Evolutionary conservation across 495 filamentous ascomycete genomes (phyloP).

Genomic region (Rusavskia elegans): DNA sequence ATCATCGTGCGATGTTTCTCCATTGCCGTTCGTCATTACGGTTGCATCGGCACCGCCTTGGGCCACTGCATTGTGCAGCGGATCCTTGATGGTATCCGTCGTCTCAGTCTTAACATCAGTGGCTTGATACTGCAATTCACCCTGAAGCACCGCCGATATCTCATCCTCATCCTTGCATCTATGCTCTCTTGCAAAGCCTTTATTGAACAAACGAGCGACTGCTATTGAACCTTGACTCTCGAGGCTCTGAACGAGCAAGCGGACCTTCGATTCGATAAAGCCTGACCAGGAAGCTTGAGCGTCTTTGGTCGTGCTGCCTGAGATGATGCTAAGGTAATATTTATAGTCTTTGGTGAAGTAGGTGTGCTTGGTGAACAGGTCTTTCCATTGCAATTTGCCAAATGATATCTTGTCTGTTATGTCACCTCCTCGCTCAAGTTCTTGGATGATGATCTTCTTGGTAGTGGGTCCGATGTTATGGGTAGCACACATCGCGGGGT

Average conservation of each 20-base stretch:
- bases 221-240: constrained; percentile 60
- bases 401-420: constrained; percentile 69
- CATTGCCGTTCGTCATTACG: constrained; percentile 22
- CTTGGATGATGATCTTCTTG: constrained; percentile 63
- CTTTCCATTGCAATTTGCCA: constrained; percentile 65
- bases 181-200: constrained; percentile 74
- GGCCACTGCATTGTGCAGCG: constrained; percentile 33
- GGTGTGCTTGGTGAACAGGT: constrained; percentile 69
- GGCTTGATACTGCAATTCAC: constrained; percentile 52
- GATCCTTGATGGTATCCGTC: constrained; percentile 39
- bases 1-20: constrained; percentile 19
- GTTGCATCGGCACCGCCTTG: constrained; percentile 30
- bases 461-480: constrained; percentile 85
- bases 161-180: constrained; percentile 55
- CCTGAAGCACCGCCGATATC: constrained; percentile 50
- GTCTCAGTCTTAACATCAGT: constrained; percentile 42
- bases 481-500: constrained; percentile 90
- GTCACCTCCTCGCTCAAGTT: constrained; percentile 59
- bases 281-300: constrained; percentile 79
- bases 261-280: constrained; percentile 81
- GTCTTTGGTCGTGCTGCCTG: constrained; percentile 74
- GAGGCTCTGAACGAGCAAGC: constrained; percentile 63
- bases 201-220: constrained; percentile 81
- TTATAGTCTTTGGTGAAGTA: constrained; percentile 90
- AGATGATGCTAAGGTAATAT: constrained; percentile 81